Conservation (phyloP, 148 eudicot genomes). For the Dianthus caryophyllus region DNA sequence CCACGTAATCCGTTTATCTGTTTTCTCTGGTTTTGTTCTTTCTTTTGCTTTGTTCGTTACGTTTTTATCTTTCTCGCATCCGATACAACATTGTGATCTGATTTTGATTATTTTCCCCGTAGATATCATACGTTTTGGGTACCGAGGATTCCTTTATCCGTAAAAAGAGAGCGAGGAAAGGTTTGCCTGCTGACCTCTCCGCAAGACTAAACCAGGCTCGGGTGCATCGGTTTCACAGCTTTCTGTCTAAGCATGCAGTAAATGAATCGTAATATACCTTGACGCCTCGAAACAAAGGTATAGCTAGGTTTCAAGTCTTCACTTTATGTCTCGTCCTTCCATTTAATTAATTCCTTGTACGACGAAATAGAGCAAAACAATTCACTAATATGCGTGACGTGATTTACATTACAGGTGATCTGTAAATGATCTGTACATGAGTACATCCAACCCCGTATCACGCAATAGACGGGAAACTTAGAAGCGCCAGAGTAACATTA, state of each 20-base stretch:
- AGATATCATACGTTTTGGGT: conserved; percentile 84
- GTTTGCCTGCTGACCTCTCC: conserved; percentile 20
- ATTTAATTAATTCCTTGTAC: neutral
- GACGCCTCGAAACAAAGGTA: conserved; percentile 19
- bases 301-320: neutral
- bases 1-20: too few relatives aligned
- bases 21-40: too few relatives aligned
- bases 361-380: neutral
- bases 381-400: too few relatives aligned
- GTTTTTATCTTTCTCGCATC: too few relatives aligned
- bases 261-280: conserved; percentile 11
- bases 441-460: too few relatives aligned
- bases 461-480: too few relatives aligned
- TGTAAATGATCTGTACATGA: too few relatives aligned
- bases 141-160: conserved; percentile 73
- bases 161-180: conserved; percentile 34
- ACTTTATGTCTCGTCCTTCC: neutral
- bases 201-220: conserved; percentile 28
- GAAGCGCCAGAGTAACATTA: too few relatives aligned
- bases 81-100: too few relatives aligned
- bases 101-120: conserved; percentile 12
- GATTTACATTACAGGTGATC: too few relatives aligned
- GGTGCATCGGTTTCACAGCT: conserved; percentile 43
- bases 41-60: too few relatives aligned
- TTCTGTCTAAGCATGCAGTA: conserved; percentile 27